These are phyloP conservation scores for Coniella lustricola DNA, from an alignment of 2,329 filamentous ascomycete species.

Conservation along the genomic window DNA sequence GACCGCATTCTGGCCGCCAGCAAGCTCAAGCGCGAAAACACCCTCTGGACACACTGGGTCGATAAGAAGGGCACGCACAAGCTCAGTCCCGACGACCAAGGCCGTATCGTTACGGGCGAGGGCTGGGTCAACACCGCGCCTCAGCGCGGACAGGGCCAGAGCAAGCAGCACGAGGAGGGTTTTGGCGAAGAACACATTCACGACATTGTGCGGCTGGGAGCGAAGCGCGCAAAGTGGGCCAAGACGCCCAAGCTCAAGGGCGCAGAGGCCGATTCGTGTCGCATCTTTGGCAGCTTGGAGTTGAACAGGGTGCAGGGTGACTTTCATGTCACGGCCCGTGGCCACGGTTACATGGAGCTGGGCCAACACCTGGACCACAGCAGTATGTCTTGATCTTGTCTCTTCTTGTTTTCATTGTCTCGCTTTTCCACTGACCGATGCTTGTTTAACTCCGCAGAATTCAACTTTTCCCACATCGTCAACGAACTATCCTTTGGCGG, in stretches of 20 bases:
- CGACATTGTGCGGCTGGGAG: constrained; percentile 72
- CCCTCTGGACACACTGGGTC: constrained; percentile 77
- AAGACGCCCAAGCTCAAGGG: constrained; percentile 67
- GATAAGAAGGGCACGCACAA: constrained; percentile 59
- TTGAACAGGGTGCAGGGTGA: constrained; percentile 97
- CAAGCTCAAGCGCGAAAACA: constrained; percentile 66
- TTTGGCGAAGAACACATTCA: constrained; percentile 79
- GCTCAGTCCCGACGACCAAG: constrained; percentile 49
- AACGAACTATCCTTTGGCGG: constrained; percentile 93
- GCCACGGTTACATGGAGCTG: constrained; percentile 85
- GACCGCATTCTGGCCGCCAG: constrained; percentile 82
- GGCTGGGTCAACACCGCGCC: constrained; percentile 42
- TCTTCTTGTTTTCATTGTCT: background rate
- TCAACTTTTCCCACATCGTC: constrained; percentile 98
- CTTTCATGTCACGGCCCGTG: constrained; percentile 92
- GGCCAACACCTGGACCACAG: constrained; percentile 75
- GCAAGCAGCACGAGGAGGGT: constrained; percentile 54
- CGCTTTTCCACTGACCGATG: background rate
- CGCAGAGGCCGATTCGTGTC: constrained; percentile 61
- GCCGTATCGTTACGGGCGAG: constrained; percentile 48
- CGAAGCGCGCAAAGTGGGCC: constrained; percentile 57
- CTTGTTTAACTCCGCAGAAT: constrained; percentile 49
- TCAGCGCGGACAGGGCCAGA: background rate
- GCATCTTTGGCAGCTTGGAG: constrained; percentile 82
- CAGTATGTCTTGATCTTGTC: constrained; percentile 46